Evolutionary conservation across 306 rosid species (phyloP).

Genomic region (Sphenostylis stenocarpa): DNA sequence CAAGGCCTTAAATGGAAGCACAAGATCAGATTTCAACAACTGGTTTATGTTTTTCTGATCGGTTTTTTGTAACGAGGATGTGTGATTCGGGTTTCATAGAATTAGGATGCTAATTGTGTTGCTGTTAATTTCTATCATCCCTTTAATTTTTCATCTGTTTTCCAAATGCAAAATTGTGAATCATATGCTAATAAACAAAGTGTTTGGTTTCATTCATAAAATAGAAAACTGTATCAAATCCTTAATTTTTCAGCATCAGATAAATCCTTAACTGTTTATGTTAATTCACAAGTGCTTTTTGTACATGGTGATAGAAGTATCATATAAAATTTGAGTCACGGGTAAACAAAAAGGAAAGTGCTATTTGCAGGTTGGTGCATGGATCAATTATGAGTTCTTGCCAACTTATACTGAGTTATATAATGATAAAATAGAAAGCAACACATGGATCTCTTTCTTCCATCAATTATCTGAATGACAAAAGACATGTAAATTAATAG

Average conservation of each 20-base stretch:
- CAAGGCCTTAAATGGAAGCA: slow-evolving; percentile 14
- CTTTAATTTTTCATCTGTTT: not conserved
- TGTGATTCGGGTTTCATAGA: not conserved
- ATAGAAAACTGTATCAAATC: no score
- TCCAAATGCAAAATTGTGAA: slow-evolving; percentile 9
- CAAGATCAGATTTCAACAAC: not conserved
- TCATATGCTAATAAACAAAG: not conserved
- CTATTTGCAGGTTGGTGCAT: slow-evolving; percentile 15
- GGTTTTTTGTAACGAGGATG: not conserved
- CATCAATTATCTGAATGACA: slow-evolving; percentile 12
- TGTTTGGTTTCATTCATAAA: not conserved
- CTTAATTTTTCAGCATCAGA: no score
- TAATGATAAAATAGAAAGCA: slow-evolving; percentile 9
- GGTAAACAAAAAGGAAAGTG: not conserved
- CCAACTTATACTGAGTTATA: not conserved
- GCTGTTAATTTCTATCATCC: not conserved
- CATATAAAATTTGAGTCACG: not conserved
- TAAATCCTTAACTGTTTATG: not conserved
- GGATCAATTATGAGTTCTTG: not conserved
- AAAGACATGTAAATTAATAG: slow-evolving; percentile 20
- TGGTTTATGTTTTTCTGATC: not conserved
- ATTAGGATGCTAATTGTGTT: slow-evolving; percentile 16
- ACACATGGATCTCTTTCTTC: slow-evolving; percentile 26
- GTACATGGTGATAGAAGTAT: not conserved
- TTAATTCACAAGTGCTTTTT: not conserved